Percentiles rank a stretch among this genome's conserved stretches.
Evolutionary conservation across 208 protist species (phyloP).

Genomic region (Jaenimonas drosophilae): DNA sequence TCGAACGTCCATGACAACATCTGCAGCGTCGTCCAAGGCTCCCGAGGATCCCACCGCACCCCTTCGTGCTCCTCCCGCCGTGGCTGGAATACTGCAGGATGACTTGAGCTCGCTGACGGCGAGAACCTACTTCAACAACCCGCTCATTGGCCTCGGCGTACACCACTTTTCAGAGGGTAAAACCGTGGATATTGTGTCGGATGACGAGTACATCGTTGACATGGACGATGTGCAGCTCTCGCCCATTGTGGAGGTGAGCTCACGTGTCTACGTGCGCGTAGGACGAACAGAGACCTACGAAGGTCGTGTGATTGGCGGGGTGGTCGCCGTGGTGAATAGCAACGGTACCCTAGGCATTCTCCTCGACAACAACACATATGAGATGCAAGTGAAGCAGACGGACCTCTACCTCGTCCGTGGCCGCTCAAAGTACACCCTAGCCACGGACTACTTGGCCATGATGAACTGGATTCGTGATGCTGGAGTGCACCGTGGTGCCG

Average conservation of each 20-base stretch:
- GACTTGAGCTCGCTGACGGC: conserved; percentile 7
- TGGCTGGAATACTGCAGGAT: conserved; percentile 4
- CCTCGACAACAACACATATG: conserved; percentile 75
- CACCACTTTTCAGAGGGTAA: conserved; percentile 58
- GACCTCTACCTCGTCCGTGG: conserved; percentile 53
- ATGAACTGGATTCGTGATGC: conserved; percentile 44
- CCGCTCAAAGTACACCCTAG: conserved; percentile 39
- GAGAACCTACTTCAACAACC: conserved; percentile 53
- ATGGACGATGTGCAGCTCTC: conserved; percentile 61
- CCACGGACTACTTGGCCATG: conserved; percentile 23
- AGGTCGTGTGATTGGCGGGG: conserved; percentile 45
- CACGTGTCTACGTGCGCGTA: conserved; percentile 51
- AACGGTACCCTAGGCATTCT: conserved; percentile 78
- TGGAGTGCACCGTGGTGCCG: conserved; percentile 28
- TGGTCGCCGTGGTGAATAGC: conserved; percentile 72
- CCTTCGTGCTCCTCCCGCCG: neutral
- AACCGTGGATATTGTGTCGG: conserved; percentile 29
- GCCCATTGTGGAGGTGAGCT: conserved; percentile 66
- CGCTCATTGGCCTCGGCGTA: conserved; percentile 42
- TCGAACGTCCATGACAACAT: too few relatives aligned
- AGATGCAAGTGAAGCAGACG: conserved; percentile 40
- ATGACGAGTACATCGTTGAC: conserved; percentile 55
- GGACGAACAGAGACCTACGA: conserved; percentile 14
- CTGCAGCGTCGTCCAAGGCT: too few relatives aligned
- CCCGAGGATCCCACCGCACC: too few relatives aligned